A percentile compares a stretch with the other conserved stretches of the same genome.
Conservation (phyloP, 164 flowering plant genomes). For the Tetrastigma voinierianum region DNA sequence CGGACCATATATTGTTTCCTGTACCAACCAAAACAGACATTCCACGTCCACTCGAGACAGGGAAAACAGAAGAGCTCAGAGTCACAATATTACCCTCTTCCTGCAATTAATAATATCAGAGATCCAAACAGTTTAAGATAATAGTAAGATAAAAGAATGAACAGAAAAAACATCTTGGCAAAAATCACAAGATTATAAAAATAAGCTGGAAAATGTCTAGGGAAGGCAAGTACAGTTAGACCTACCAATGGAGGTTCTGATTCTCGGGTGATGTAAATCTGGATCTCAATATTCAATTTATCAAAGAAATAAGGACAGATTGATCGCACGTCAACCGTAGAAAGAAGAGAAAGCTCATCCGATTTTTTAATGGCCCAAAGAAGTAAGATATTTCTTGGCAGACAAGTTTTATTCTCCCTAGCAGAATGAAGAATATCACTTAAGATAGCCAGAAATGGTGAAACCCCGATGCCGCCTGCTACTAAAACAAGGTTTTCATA, state of each 20-base stretch:
- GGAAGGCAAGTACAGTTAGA: background rate
- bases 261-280: slow-evolving; percentile 79
- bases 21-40: slow-evolving; percentile 90
- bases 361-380: slow-evolving; percentile 87
- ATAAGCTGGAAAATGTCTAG: background rate
- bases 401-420: slow-evolving; percentile 52
- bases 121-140: background rate
- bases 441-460: slow-evolving; percentile 90
- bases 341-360: slow-evolving; percentile 74
- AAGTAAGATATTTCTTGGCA: slow-evolving; percentile 55
- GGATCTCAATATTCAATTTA: slow-evolving; percentile 57
- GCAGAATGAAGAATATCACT: slow-evolving; percentile 74
- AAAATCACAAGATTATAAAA: background rate
- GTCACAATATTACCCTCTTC: slow-evolving; percentile 55
- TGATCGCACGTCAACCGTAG: slow-evolving; percentile 47
- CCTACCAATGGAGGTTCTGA: slow-evolving; percentile 71
- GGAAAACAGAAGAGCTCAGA: slow-evolving; percentile 24
- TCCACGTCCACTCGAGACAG: slow-evolving; percentile 28
- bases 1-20: slow-evolving; percentile 71
- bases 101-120: slow-evolving; percentile 36
- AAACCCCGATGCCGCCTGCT: slow-evolving; percentile 95
- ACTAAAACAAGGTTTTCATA: slow-evolving; percentile 80
- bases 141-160: background rate
- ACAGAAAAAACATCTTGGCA: background rate
- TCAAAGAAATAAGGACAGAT: slow-evolving; percentile 56